phyloP scores from a whole-genome alignment of 768 basidiomycete species.

The Peribolospora kevripleyi region DNA sequence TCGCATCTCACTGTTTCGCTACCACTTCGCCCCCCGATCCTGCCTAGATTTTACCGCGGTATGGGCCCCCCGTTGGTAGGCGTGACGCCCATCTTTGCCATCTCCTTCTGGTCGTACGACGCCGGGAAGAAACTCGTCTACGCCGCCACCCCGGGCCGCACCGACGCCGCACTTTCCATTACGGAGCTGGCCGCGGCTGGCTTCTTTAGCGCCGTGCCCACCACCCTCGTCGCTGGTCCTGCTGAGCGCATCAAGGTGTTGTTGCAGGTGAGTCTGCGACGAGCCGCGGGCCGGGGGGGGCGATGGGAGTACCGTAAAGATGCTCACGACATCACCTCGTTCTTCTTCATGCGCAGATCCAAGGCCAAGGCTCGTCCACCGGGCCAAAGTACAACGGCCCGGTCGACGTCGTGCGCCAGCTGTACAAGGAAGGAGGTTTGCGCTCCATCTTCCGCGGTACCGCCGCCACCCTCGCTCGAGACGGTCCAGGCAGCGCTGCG shows the following conservation, averaged over 20 bases:
- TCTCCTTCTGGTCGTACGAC: slow-evolving; percentile 97
- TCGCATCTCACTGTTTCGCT: not conserved
- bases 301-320: not conserved
- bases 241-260: slow-evolving; percentile 93
- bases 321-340: slow-evolving; percentile 4
- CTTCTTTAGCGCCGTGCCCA: slow-evolving; percentile 77
- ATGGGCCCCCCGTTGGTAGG: slow-evolving; percentile 72
- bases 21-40: not conserved
- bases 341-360: slow-evolving; percentile 30
- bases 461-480: slow-evolving; percentile 72
- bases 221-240: slow-evolving; percentile 77
- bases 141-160: slow-evolving; percentile 51
- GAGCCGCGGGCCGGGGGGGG: not conserved
- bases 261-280: slow-evolving; percentile 37
- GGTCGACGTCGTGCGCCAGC: slow-evolving; percentile 60
- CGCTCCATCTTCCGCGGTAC: slow-evolving; percentile 81
- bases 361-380: slow-evolving; percentile 46
- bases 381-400: slow-evolving; percentile 66
- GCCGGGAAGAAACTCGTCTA: slow-evolving; percentile 68
- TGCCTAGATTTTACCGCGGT: slow-evolving; percentile 20
- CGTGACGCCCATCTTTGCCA: slow-evolving; percentile 91
- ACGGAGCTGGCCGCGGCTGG: slow-evolving; percentile 74
- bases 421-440: slow-evolving; percentile 83
- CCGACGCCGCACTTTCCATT: slow-evolving; percentile 35
- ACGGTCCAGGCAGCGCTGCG: slow-evolving; percentile 92